Conservation (phyloP, 164 flowering plant species). For the Warburgia ugandensis region DNA sequence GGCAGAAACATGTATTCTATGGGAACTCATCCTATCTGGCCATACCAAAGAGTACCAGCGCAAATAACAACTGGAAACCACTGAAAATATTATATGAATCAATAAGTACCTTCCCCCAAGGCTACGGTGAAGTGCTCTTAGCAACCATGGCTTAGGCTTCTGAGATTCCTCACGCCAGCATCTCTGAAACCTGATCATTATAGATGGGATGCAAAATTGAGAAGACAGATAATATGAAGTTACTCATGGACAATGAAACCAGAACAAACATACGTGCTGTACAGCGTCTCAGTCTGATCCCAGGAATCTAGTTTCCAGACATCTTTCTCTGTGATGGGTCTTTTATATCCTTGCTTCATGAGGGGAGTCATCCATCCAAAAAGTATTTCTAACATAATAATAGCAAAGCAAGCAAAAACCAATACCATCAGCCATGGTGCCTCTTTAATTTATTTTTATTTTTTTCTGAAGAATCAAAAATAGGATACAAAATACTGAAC, state of each 20-base stretch:
- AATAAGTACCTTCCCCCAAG: constrained; percentile 73
- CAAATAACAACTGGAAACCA: constrained; percentile 1
- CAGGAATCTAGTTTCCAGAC: constrained; percentile 92
- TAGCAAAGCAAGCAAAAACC: constrained; percentile 15
- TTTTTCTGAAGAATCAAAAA: too few relatives aligned
- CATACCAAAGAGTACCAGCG: background rate
- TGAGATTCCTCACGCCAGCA: constrained; percentile 76
- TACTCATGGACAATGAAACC: constrained; percentile 8
- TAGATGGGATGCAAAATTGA: background rate
- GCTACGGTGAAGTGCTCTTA: constrained; percentile 74
- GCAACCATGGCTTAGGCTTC: constrained; percentile 82
- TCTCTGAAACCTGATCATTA: constrained; percentile 56
- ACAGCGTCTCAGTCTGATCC: constrained; percentile 84
- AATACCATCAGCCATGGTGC: constrained; percentile 14
- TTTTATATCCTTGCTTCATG: constrained; percentile 67
- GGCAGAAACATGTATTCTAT: background rate
- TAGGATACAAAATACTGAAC: too few relatives aligned
- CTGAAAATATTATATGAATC: background rate
- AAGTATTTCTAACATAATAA: constrained; percentile 37
- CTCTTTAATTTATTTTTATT: too few relatives aligned
- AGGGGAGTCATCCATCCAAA: constrained; percentile 86
- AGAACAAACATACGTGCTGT: constrained; percentile 38
- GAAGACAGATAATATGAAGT: background rate
- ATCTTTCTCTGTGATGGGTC: constrained; percentile 90
- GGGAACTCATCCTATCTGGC: background rate